Evolutionary conservation across 768 basidiomycete genomes (phyloP).

Genomic region (Leccinum uliginosum): DNA sequence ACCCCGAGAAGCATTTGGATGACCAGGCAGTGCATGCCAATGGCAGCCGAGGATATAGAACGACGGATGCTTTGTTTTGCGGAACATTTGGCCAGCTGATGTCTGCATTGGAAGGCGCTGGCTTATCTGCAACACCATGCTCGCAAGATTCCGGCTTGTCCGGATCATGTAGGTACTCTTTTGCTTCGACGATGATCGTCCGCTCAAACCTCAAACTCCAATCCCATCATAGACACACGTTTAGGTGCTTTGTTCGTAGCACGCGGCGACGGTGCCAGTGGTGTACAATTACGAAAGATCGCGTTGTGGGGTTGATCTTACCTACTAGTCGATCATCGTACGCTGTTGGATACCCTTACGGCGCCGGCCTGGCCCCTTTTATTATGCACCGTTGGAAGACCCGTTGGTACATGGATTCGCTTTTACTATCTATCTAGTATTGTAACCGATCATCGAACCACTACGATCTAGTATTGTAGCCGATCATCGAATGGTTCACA

Average conservation of each 20-base stretch:
- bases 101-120: conserved; percentile 35
- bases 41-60: conserved; percentile 11
- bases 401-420: neutral
- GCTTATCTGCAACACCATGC: conserved; percentile 33
- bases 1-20: neutral
- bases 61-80: conserved; percentile 33
- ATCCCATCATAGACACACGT: conserved; percentile 31
- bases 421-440: neutral
- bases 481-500: neutral
- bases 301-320: conserved; percentile 37
- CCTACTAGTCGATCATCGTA: neutral
- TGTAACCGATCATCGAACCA: neutral
- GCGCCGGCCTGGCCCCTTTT: neutral
- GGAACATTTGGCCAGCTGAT: conserved; percentile 43
- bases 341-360: neutral
- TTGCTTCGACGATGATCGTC: neutral
- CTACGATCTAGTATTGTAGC: neutral
- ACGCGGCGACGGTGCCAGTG: conserved; percentile 24
- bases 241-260: conserved; percentile 40
- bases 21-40: neutral
- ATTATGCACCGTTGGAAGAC: neutral
- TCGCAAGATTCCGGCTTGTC: conserved; percentile 24
- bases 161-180: conserved; percentile 25
- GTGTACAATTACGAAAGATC: conserved; percentile 36
- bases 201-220: neutral